phyloP scores from a whole-genome alignment of 148 eudicot species.

The Spergularia bocconei region DNA sequence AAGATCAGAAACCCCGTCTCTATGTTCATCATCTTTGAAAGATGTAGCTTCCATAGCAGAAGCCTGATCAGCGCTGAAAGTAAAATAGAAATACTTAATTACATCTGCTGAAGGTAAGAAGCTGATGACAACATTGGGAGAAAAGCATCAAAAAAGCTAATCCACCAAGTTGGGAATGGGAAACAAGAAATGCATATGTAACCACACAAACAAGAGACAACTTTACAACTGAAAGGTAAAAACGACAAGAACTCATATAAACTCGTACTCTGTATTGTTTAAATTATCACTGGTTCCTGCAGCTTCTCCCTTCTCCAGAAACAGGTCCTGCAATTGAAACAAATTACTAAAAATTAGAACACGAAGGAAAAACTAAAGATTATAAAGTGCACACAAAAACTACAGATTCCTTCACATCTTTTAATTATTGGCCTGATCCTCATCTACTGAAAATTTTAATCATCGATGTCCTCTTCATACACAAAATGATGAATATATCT shows the following conservation, averaged over 20 bases:
- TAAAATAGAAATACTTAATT: constrained; percentile 10
- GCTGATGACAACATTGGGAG: neutral
- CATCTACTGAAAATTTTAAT: too few relatives aligned
- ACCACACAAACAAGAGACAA: neutral
- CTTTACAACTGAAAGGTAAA: neutral
- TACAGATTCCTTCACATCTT: neutral
- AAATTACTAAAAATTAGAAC: neutral
- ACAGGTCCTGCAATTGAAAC: constrained; percentile 47
- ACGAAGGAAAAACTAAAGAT: neutral
- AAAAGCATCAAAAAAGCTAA: too few relatives aligned
- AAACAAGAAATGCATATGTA: neutral
- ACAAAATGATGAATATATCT: too few relatives aligned
- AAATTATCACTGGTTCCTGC: constrained; percentile 45
- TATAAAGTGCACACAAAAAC: neutral
- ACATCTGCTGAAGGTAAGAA: neutral
- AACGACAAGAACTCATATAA: constrained; percentile 13
- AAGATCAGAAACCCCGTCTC: constrained; percentile 38
- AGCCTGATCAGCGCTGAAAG: constrained; percentile 49
- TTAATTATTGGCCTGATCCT: neutral
- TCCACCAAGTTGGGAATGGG: neutral
- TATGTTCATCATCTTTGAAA: constrained; percentile 36
- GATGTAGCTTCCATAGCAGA: constrained; percentile 40
- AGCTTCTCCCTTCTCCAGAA: constrained; percentile 64
- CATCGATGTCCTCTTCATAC: too few relatives aligned
- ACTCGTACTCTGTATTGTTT: constrained; percentile 44